Base-by-base conservation (phyloP, 495 filamentous ascomycete species). In the Beverwykella pulmonaria region DNA sequence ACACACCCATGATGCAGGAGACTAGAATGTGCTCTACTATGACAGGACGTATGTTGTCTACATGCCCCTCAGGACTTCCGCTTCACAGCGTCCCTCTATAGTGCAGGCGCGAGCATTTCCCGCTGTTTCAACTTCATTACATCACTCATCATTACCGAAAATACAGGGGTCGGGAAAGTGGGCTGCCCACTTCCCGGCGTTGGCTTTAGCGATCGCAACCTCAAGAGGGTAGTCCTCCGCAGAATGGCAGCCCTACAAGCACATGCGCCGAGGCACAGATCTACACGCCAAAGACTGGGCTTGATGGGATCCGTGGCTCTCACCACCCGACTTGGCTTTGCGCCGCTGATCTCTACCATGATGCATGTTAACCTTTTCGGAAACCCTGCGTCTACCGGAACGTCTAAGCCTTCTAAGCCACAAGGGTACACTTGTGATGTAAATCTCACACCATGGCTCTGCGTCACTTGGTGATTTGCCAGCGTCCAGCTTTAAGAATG, bases 321-420 rank as follows among this genome's bases (percentile, higher is more conserved):
- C 53, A 57, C 64, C 64, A 59, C 26, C 64, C 64, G 64, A 46
- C 58, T 67, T 61, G 64, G 64, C 39, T 20, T 30, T 67, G 49
- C 57, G 49, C 36, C 32, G 65, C 22, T 49, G 65, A 68, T 68
- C 65, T 48, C 48, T 17, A 17, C 22, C 65, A 68, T 68, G 49
- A 49, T 63, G 26, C 32, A n/a, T 34, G 12, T 36, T 50, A 27
- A 62, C 26, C 58, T 10, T 32, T 9, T 30, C 23, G 32, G 36
- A 14, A 15, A 25, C 65, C 59, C 59, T 47, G 30, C 17, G 39
- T 52, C 48, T 2, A 56, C 65, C 27, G 32, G 30, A 49, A 48
- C 27, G 17, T 59, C 61, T 44, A 56, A 58, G 23, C 25, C 27
- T 23, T 59, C 61, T 44, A 56, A 58, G 23, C 25, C 48, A 6